Percentiles rank a stretch among this genome's conserved stretches.
Conservation (phyloP, 2,329 filamentous ascomycete genomes). For the Cercospora sojina region DNA sequence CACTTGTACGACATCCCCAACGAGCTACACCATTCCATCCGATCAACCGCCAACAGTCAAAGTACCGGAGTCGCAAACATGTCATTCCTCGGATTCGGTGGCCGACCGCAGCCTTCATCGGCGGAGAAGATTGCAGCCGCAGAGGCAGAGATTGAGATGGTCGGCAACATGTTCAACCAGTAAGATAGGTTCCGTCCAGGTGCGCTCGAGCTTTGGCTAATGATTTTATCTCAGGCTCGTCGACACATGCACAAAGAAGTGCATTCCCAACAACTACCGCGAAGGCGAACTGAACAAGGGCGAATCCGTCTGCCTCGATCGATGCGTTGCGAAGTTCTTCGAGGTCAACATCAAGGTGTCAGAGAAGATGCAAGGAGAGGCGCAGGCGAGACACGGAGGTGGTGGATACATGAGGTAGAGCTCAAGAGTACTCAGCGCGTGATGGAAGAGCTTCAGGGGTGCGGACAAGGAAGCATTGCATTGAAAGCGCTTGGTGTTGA, state of each 20-base stretch:
- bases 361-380: slow-evolving; percentile 92
- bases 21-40: background rate
- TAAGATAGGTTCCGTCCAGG: slow-evolving; percentile 45
- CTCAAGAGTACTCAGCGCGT: background rate
- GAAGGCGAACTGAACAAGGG: slow-evolving; percentile 98
- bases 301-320: slow-evolving; percentile 96
- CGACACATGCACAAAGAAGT: slow-evolving; percentile 89
- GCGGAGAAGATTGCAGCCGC: slow-evolving; percentile 96
- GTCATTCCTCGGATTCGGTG: slow-evolving; percentile 70
- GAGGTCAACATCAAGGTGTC: slow-evolving; percentile 97
- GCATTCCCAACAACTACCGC: slow-evolving; percentile 87
- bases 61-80: slow-evolving; percentile 43
- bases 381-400: slow-evolving; percentile 62
- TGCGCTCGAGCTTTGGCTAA: slow-evolving; percentile 5
- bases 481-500: background rate
- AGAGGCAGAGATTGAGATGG: slow-evolving; percentile 95
- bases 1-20: background rate
- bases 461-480: slow-evolving; percentile 1
- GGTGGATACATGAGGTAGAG: slow-evolving; percentile 42
- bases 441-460: background rate
- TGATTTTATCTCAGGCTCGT: slow-evolving; percentile 55
- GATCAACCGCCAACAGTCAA: background rate
- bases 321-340: slow-evolving; percentile 97
- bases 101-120: slow-evolving; percentile 79
- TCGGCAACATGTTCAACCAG: slow-evolving; percentile 98